A percentile compares a stretch with the other conserved stretches of the same genome.
These are phyloP conservation scores for Stachybotrys echinatus DNA, from an alignment of 2,329 filamentous ascomycete genomes.

Conservation along the genomic window DNA sequence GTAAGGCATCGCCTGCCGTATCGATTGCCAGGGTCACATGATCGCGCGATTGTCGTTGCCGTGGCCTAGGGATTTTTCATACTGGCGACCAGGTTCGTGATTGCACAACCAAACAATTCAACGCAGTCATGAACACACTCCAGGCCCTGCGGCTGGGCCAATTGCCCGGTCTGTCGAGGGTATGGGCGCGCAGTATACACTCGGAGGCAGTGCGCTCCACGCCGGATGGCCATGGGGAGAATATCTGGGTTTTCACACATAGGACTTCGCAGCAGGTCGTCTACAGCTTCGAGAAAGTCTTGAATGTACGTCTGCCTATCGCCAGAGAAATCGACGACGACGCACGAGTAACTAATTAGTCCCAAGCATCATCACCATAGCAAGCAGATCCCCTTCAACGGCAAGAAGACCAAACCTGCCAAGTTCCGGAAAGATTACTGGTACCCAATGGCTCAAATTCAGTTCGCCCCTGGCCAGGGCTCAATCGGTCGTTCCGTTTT, in stretches of 20 bases:
- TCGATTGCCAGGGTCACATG: slow-evolving; percentile 13
- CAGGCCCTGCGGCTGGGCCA: slow-evolving; percentile 29
- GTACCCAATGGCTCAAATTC: slow-evolving; percentile 54
- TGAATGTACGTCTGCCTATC: slow-evolving; percentile 35
- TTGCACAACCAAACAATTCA: slow-evolving; percentile 12
- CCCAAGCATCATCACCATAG: slow-evolving; percentile 36
- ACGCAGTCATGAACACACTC: slow-evolving; percentile 31
- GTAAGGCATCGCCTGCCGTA: not conserved
- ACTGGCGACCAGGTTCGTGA: not conserved
- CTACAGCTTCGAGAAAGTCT: slow-evolving; percentile 41
- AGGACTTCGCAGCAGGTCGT: slow-evolving; percentile 44
- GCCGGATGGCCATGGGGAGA: slow-evolving; percentile 45
- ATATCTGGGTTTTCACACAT: slow-evolving; percentile 52
- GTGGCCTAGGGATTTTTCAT: slow-evolving; percentile 10
- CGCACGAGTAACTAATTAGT: not conserved
- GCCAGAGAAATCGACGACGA: not conserved
- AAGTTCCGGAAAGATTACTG: slow-evolving; percentile 65
- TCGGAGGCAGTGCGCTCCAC: slow-evolving; percentile 13
- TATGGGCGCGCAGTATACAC: slow-evolving; percentile 34
- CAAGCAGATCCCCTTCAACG: slow-evolving; percentile 58
- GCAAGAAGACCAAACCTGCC: slow-evolving; percentile 60
- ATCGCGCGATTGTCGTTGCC: slow-evolving; percentile 6
- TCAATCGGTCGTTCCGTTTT: slow-evolving; percentile 53
- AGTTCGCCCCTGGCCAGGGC: slow-evolving; percentile 48
- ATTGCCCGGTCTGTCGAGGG: slow-evolving; percentile 35